These are phyloP conservation scores for Ochetophila trinervis DNA, from an alignment of 306 rosid species.

Conservation along the genomic window DNA sequence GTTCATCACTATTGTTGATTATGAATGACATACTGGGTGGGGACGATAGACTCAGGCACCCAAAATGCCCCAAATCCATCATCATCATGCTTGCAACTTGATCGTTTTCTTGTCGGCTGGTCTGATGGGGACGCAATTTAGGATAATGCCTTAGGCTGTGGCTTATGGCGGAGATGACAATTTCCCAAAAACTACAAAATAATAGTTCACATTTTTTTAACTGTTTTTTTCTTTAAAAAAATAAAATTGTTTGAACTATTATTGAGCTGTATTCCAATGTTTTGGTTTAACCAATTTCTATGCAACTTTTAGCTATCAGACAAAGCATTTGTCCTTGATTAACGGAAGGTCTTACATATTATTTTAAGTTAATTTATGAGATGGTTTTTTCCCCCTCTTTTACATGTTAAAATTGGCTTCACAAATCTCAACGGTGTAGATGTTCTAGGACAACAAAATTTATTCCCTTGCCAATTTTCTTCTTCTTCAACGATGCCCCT, in stretches of 20 bases:
- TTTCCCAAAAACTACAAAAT: no score
- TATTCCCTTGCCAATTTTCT: not conserved
- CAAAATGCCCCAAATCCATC: not conserved
- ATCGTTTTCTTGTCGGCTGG: not conserved
- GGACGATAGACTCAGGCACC: not conserved
- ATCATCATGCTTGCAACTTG: constrained; percentile 16
- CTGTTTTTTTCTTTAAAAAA: no score
- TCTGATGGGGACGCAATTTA: no score
- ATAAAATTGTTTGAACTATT: no score
- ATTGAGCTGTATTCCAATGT: constrained; percentile 55
- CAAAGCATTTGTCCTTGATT: constrained; percentile 50
- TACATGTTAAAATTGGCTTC: not conserved
- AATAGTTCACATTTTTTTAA: no score
- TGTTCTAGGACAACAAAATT: constrained; percentile 18
- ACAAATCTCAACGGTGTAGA: constrained; percentile 22
- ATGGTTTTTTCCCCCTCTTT: not conserved
- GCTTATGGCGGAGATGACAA: no score
- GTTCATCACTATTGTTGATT: constrained; percentile 40
- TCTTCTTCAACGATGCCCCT: not conserved
- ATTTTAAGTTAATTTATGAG: not conserved
- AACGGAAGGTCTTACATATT: constrained; percentile 37
- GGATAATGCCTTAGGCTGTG: no score
- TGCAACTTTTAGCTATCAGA: constrained; percentile 17
- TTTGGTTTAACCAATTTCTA: constrained; percentile 22
- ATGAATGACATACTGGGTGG: constrained; percentile 23